Percentiles rank a stretch among this genome's conserved stretches.
Evolutionary conservation across 352 stramenopile genomes (phyloP).

Genomic region (Phytopythium kandeliae): DNA sequence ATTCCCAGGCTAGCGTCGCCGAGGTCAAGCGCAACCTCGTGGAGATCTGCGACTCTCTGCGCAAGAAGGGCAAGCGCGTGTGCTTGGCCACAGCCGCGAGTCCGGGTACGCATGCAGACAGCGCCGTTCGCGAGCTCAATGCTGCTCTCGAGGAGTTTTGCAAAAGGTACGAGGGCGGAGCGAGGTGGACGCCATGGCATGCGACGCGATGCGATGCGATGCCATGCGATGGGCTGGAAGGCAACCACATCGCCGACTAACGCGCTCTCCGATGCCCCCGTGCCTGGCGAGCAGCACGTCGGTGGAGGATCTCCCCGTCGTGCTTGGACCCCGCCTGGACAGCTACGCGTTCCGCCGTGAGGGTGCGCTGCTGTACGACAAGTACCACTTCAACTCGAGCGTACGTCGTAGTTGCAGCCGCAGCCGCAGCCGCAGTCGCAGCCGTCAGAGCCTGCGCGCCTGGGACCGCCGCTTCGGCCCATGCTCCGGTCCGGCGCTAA

Average conservation of each 20-base stretch:
- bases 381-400: slow-evolving; percentile 79
- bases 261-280: too few species aligned
- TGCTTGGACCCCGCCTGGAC: slow-evolving; percentile 72
- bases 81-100: slow-evolving; percentile 62
- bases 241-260: too few species aligned
- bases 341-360: slow-evolving; percentile 65
- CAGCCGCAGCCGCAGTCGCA: too few species aligned
- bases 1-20: slow-evolving; percentile 14
- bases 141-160: slow-evolving; percentile 67
- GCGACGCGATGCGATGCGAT: background rate
- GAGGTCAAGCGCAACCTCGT: slow-evolving; percentile 59
- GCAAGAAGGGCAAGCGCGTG: slow-evolving; percentile 80
- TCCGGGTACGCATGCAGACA: background rate
- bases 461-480: too few species aligned
- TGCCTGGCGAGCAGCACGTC: slow-evolving; percentile 36
- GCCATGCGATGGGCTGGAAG: too few species aligned
- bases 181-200: background rate
- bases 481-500: background rate
- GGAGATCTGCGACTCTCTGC: slow-evolving; percentile 67
- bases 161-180: slow-evolving; percentile 42
- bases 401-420: too few species aligned
- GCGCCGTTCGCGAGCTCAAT: slow-evolving; percentile 37
- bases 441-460: too few species aligned
- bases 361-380: slow-evolving; percentile 53
- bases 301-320: slow-evolving; percentile 50